phyloP scores from a whole-genome alignment of 1,284 basidiomycete genomes.

The Sanghuangporus weigelae region DNA sequence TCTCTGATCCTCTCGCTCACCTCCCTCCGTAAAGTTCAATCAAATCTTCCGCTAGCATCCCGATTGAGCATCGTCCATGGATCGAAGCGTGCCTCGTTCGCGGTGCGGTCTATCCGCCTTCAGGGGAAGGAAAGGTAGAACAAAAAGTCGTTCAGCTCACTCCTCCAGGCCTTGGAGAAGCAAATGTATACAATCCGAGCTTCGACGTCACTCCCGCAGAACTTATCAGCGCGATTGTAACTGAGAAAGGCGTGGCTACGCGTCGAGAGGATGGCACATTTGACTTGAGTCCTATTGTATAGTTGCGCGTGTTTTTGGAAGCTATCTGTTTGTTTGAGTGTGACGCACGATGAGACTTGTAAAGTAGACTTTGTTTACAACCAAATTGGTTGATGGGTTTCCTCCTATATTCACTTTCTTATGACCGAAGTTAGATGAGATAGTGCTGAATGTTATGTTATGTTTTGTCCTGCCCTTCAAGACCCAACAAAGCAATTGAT shows the following conservation, averaged over 20 bases:
- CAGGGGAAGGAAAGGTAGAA: conserved; percentile 36
- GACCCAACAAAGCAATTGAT: too few species aligned
- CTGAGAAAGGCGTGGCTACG: conserved; percentile 82
- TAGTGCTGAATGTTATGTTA: too few species aligned
- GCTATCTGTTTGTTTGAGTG: neutral
- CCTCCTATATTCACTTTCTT: neutral
- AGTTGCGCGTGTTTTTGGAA: neutral
- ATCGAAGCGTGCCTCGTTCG: conserved; percentile 85
- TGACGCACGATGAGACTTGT: neutral
- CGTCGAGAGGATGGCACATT: conserved; percentile 44
- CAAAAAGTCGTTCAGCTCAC: conserved; percentile 74
- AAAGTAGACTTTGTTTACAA: neutral
- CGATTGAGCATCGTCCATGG: conserved; percentile 85
- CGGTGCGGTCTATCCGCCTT: conserved; percentile 60
- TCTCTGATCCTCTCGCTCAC: neutral
- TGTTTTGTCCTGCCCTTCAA: too few species aligned
- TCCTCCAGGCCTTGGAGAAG: conserved; percentile 46
- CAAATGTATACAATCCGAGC: conserved; percentile 82
- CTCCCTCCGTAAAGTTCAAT: neutral
- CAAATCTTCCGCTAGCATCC: conserved; percentile 53
- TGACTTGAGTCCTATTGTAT: conserved; percentile 52
- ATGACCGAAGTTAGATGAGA: neutral
- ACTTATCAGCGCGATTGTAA: conserved; percentile 78
- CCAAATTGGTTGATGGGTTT: neutral
- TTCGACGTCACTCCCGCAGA: conserved; percentile 93